Evolutionary conservation across 75 land plant genomes (phyloP).

Genomic region (Cunninghamia lanceolata): DNA sequence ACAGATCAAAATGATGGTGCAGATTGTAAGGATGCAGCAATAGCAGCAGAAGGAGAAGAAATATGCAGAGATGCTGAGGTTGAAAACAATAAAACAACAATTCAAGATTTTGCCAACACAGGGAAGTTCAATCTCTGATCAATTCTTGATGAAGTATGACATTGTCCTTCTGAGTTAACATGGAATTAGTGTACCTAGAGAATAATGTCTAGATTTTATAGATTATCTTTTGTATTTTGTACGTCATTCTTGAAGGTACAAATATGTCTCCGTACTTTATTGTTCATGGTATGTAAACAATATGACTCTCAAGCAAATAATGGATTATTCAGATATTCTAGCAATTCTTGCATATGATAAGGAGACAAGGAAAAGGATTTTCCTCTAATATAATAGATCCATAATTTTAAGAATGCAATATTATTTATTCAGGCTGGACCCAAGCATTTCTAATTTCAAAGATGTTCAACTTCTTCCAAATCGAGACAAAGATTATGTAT

Average conservation of each 20-base stretch:
- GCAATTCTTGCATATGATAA: no score
- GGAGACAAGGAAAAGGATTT: no score
- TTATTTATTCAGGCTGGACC: no score
- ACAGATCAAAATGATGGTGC: background rate
- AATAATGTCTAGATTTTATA: background rate
- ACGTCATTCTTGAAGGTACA: no score
- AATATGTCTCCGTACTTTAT: background rate
- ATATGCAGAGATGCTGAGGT: background rate
- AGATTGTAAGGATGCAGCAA: background rate
- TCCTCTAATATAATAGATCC: no score
- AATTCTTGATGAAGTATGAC: background rate
- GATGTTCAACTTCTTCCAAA: background rate
- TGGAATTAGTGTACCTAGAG: background rate
- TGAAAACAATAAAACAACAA: background rate
- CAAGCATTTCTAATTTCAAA: no score
- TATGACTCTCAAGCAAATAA: background rate
- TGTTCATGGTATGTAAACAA: background rate
- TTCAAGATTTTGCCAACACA: background rate
- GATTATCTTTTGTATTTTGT: background rate
- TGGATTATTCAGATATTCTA: no score
- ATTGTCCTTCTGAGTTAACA: background rate
- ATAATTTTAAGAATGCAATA: no score
- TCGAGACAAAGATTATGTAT: background rate
- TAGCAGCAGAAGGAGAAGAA: background rate
- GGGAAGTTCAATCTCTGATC: background rate